Base-by-base conservation (phyloP, 345 rosid genomes). In the Camelina hispida region DNA sequence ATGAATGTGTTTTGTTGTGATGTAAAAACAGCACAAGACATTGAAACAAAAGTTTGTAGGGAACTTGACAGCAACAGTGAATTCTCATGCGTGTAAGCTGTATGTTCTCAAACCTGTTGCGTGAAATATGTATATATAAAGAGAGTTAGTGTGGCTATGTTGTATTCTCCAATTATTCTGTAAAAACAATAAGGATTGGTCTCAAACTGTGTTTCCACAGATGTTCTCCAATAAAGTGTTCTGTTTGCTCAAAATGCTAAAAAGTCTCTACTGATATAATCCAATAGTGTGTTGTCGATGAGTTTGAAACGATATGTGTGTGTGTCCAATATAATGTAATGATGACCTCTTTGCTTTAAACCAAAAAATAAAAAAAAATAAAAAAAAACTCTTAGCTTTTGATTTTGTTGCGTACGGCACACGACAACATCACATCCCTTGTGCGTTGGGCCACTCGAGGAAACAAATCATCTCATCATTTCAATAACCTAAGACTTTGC, bases 101-200 rank as follows among this genome's bases (percentile, higher is more conserved):
- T 90, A 86, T 71, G 78, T 89, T 62, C 81, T 94, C 89, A 94
- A 83, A 86, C 98, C 91, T 32, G 32, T 86, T 72, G 84, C 87
- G 40, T 93, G 61, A 78, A 62, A 68, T 7, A 23, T 7, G 15
- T 23, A 23, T n/a, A 37, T 20, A 32, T 2, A 25, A 22, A 34
- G 18, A 67, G 71, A 2, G 14, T 34, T 34, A 16, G 22, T 9
- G 42, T 1, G 23, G 68, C 7, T 37, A 56, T 3, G 43, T 37
- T 68, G 75, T 54, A 23, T 1, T 54, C 62, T 35, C 58, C 69
- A 46, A 34, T 53, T 23, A 64, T 34, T 53, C 43, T 62, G 80
- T 76, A 35, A 23, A 23, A 54, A 44, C 80, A 76, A 69, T 46
- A 76, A 76, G 42, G 50, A 51, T 62, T 43, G n/a, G 20, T 62